These are phyloP conservation scores for Athelia psychrophila DNA, from an alignment of 1,284 basidiomycete genomes.

Conservation along the genomic window DNA sequence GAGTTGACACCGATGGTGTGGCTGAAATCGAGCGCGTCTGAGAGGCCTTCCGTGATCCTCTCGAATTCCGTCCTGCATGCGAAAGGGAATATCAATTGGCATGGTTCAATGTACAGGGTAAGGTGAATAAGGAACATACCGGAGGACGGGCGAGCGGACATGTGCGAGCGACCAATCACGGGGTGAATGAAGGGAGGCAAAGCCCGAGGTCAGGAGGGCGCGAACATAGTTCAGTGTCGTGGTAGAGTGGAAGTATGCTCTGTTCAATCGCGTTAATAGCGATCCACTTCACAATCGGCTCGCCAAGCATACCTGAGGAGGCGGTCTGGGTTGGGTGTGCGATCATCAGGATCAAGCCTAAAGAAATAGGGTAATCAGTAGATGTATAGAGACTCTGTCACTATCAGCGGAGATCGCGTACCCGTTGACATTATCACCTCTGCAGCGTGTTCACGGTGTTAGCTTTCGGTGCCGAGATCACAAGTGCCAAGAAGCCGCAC, in stretches of 20 bases:
- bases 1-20: slow-evolving; percentile 77
- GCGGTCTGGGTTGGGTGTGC: slow-evolving; percentile 86
- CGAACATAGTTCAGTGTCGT: slow-evolving; percentile 94
- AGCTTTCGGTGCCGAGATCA: not conserved
- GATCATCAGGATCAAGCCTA: slow-evolving; percentile 71
- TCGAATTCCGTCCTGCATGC: slow-evolving; percentile 78
- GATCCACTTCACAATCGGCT: not conserved
- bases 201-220: slow-evolving; percentile 84
- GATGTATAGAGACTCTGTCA: not conserved
- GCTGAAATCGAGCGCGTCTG: slow-evolving; percentile 93
- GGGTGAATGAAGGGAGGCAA: slow-evolving; percentile 90
- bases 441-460: slow-evolving; percentile 27
- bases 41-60: slow-evolving; percentile 78
- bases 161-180: slow-evolving; percentile 91
- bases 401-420: slow-evolving; percentile 29
- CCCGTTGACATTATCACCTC: slow-evolving; percentile 97
- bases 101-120: not conserved
- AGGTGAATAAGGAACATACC: slow-evolving; percentile 33
- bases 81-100: slow-evolving; percentile 3
- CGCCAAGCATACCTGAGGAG: slow-evolving; percentile 60
- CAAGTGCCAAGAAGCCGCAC: slow-evolving; percentile 33
- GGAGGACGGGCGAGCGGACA: slow-evolving; percentile 79
- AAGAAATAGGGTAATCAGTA: not conserved
- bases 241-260: slow-evolving; percentile 95
- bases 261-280: slow-evolving; percentile 22